A percentile compares a stretch with the other conserved stretches of the same genome.
Conservation (phyloP, 768 basidiomycete genomes). For the Termitomyces titanicus region DNA sequence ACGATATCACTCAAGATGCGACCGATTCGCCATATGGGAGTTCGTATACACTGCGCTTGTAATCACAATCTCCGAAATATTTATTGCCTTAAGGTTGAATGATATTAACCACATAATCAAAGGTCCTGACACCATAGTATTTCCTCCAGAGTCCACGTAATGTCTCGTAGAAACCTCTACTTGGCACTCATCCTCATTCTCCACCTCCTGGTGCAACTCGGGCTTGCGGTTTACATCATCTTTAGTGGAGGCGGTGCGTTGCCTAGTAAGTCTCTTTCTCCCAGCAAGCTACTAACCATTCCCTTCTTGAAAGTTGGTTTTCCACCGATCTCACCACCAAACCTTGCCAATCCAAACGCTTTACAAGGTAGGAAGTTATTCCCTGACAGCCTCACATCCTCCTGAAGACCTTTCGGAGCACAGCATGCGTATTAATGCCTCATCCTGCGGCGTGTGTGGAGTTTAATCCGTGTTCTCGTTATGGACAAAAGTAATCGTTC, state of each 20-base stretch:
- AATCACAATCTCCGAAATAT: conserved; percentile 16
- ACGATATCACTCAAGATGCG: conserved; percentile 8
- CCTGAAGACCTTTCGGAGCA: not conserved
- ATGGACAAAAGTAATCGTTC: not conserved
- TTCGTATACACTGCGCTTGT: conserved; percentile 13
- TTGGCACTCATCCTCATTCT: conserved; percentile 7
- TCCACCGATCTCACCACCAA: too few species aligned
- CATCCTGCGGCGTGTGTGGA: not conserved
- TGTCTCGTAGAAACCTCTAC: conserved; percentile 13
- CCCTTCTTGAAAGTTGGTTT: too few species aligned
- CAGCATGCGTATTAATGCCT: not conserved
- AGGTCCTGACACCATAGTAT: not conserved
- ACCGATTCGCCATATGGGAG: conserved; percentile 13
- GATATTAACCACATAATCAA: not conserved
- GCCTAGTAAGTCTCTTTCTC: too few species aligned
- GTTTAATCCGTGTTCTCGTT: not conserved
- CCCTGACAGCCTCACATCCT: not conserved
- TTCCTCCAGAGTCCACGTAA: conserved; percentile 12
- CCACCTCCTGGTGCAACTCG: conserved; percentile 12
- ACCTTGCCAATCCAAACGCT: not conserved
- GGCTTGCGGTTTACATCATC: conserved; percentile 14
- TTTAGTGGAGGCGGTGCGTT: conserved; percentile 6
- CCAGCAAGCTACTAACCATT: too few species aligned
- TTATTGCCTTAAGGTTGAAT: conserved; percentile 16
- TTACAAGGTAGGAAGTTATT: not conserved